Conservation (phyloP, 495 filamentous ascomycete genomes). For the Lepidopterella palustris region DNA sequence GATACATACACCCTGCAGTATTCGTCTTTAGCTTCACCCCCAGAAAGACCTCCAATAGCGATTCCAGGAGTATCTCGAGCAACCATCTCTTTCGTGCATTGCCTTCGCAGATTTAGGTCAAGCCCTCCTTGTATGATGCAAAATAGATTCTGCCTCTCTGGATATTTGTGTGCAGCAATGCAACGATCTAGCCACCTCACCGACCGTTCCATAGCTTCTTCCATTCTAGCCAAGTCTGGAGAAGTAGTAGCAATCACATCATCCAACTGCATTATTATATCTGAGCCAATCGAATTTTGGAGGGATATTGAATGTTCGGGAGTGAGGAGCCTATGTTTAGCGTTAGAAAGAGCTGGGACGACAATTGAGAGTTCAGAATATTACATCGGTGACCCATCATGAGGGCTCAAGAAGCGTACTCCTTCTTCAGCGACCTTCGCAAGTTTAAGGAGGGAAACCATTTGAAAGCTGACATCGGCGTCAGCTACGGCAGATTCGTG, state of each 20-base stretch:
- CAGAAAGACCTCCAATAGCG: slow-evolving; percentile 89
- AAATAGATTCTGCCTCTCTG: slow-evolving; percentile 85
- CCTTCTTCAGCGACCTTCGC: slow-evolving; percentile 93
- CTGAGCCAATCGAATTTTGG: slow-evolving; percentile 94
- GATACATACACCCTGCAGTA: slow-evolving; percentile 44
- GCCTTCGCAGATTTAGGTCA: slow-evolving; percentile 76
- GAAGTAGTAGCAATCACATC: slow-evolving; percentile 95
- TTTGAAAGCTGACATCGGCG: slow-evolving; percentile 69
- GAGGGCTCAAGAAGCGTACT: slow-evolving; percentile 87
- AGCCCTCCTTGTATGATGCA: slow-evolving; percentile 97
- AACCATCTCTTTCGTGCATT: slow-evolving; percentile 88
- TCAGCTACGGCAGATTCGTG: slow-evolving; percentile 22
- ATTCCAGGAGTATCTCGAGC: slow-evolving; percentile 88
- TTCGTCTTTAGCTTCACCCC: slow-evolving; percentile 67
- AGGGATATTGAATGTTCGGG: slow-evolving; percentile 95
- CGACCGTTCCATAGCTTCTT: slow-evolving; percentile 90
- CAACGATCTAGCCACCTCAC: slow-evolving; percentile 99
- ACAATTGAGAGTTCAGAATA: not conserved
- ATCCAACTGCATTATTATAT: slow-evolving; percentile 99
- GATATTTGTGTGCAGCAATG: slow-evolving; percentile 83
- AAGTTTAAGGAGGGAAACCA: slow-evolving; percentile 93
- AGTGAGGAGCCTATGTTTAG: slow-evolving; percentile 62
- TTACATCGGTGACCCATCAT: slow-evolving; percentile 90
- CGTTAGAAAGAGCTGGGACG: not conserved
- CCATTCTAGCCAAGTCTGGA: slow-evolving; percentile 76